Percentiles rank a stretch among this genome's conserved stretches.
These are phyloP conservation scores for Acacia concinna DNA, from an alignment of 331 rosid genomes.

Conservation along the genomic window DNA sequence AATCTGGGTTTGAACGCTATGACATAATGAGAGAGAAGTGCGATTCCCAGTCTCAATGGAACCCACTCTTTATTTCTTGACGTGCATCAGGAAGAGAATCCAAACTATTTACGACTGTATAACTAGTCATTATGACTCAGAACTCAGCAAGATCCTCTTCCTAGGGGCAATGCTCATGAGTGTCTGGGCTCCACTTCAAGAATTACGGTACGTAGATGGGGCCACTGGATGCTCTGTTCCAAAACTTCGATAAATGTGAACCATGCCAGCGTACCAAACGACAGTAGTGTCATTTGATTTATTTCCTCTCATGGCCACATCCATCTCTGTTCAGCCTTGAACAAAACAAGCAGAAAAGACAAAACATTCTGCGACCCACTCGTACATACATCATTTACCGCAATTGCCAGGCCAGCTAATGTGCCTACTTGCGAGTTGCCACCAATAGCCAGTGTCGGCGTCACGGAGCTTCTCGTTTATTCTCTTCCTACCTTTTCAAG, in stretches of 20 bases:
- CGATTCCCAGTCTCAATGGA: background rate
- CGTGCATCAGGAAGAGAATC: background rate
- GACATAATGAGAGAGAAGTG: background rate
- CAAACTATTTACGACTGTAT: background rate
- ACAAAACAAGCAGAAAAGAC: background rate
- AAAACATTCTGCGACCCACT: background rate
- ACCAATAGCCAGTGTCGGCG: background rate
- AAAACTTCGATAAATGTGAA: background rate
- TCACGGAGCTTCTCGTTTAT: background rate
- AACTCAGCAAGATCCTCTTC: background rate
- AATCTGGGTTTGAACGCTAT: background rate
- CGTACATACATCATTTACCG: background rate
- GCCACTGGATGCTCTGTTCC: background rate
- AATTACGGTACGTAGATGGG: background rate
- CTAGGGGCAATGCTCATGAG: background rate
- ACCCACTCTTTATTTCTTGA: background rate
- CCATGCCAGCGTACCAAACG: background rate
- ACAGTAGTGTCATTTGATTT: background rate
- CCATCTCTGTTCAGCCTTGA: background rate
- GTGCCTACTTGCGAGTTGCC: background rate
- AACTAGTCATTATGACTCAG: background rate
- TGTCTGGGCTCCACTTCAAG: background rate
- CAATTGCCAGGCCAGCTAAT: background rate
- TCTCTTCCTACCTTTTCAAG: background rate
- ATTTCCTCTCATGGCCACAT: background rate